phyloP scores from a whole-genome alignment of 441 rosid genomes.

The Jatropha podagrica region DNA sequence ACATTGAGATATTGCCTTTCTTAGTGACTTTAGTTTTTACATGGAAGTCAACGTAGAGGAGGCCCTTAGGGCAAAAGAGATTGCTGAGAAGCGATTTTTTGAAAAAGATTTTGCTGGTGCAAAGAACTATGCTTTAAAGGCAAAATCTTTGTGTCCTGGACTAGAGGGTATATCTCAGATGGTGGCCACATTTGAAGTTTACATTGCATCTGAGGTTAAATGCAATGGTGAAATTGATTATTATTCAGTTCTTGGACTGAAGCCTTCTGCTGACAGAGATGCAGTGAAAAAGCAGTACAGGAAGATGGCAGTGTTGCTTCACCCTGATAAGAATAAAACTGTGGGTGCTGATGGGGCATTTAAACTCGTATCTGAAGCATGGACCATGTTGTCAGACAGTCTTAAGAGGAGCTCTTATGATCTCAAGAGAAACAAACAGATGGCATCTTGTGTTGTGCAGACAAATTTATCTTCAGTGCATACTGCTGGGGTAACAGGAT shows the following conservation, averaged over 20 bases:
- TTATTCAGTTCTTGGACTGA: constrained; percentile 83
- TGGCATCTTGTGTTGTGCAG: constrained; percentile 54
- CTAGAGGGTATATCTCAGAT: constrained; percentile 90
- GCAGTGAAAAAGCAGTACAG: constrained; percentile 87
- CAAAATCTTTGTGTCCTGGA: constrained; percentile 73
- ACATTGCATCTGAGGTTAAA: constrained; percentile 70
- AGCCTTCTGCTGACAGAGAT: constrained; percentile 80
- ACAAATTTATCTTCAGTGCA: constrained; percentile 51
- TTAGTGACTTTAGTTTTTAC: constrained; percentile 25
- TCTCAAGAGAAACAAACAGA: constrained; percentile 60
- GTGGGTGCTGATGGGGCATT: constrained; percentile 98
- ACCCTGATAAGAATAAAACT: constrained; percentile 93
- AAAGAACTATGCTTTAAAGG: constrained; percentile 76
- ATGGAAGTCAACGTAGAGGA: constrained; percentile 80
- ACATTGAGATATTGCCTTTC: constrained; percentile 30
- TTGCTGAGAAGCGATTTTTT: constrained; percentile 78
- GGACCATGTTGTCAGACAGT: constrained; percentile 75
- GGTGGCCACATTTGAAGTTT: constrained; percentile 87
- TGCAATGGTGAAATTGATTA: constrained; percentile 70
- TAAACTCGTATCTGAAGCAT: constrained; percentile 92
- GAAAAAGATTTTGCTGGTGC: constrained; percentile 81
- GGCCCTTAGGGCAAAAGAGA: constrained; percentile 82
- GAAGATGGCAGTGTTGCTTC: constrained; percentile 92
- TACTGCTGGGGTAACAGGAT: constrained; percentile 44
- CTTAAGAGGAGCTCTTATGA: constrained; percentile 72